Percentiles rank a stretch among this genome's conserved stretches.
Evolutionary conservation across 805 yeast species (phyloP).

Genomic region (Starmerella geochares): DNA sequence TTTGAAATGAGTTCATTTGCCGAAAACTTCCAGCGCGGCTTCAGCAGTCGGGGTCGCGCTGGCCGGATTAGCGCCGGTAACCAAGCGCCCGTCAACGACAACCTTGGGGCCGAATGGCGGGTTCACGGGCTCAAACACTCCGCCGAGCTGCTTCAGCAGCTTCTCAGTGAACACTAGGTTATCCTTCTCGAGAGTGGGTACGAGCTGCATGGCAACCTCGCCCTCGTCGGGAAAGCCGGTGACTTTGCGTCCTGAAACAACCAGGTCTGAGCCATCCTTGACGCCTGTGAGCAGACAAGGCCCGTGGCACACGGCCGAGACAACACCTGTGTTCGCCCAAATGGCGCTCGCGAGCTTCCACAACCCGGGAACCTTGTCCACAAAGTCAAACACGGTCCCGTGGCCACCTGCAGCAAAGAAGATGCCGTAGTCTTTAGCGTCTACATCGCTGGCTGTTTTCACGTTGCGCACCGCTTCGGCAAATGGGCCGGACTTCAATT

Average conservation of each 20-base stretch:
- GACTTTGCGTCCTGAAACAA: conserved; percentile 44
- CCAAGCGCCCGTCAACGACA: conserved; percentile 47
- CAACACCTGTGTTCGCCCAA: conserved; percentile 44
- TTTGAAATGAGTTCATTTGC: too few relatives aligned
- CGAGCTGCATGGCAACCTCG: conserved; percentile 34
- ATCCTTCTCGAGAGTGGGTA: conserved; percentile 27
- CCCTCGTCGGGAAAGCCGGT: conserved; percentile 56
- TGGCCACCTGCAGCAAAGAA: conserved; percentile 62
- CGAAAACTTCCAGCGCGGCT: conserved; percentile 27
- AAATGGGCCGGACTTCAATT: conserved; percentile 35
- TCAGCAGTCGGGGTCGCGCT: conserved; percentile 44
- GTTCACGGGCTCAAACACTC: conserved; percentile 38
- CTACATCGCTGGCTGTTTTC: conserved; percentile 42
- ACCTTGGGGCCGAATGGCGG: conserved; percentile 36
- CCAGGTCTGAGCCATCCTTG: conserved; percentile 32
- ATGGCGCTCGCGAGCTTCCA: conserved; percentile 40
- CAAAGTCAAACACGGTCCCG: conserved; percentile 50
- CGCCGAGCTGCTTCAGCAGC: conserved; percentile 29
- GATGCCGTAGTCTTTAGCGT: conserved; percentile 42
- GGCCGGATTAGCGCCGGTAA: conserved; percentile 60
- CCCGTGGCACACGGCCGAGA: conserved; percentile 61
- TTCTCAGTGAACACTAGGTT: conserved; percentile 35
- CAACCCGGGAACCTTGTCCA: conserved; percentile 38
- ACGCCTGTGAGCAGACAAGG: conserved; percentile 48
- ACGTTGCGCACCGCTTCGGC: conserved; percentile 34